phyloP scores from a whole-genome alignment of 805 yeast genomes.

The Lipomyces spencermartinsiae region DNA sequence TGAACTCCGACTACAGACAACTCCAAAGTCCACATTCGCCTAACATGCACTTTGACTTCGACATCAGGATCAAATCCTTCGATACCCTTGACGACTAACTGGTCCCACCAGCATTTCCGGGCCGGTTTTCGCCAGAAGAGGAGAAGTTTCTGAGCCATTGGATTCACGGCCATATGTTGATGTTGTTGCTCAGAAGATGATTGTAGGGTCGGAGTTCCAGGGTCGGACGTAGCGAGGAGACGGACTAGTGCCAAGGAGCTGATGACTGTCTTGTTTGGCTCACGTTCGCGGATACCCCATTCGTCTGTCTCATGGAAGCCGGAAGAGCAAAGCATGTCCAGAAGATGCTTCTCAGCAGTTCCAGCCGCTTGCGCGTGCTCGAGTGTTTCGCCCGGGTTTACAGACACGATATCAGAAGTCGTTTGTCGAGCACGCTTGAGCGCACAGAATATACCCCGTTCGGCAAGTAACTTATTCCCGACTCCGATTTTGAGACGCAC shows the following conservation, averaged over 20 bases:
- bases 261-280: conserved; percentile 85
- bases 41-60: conserved; percentile 75
- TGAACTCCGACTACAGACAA: conserved; percentile 87
- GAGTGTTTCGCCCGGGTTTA: conserved; percentile 26
- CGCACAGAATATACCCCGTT: conserved; percentile 76
- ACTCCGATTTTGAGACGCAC: conserved; percentile 72
- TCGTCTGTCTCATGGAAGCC: conserved; percentile 71
- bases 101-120: conserved; percentile 97
- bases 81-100: conserved; percentile 47
- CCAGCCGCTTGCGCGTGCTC: conserved; percentile 50
- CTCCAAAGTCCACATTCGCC: conserved; percentile 97
- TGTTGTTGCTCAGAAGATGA: conserved; percentile 1
- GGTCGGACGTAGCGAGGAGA: conserved; percentile 28
- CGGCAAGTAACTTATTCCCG: conserved; percentile 66
- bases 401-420: not conserved
- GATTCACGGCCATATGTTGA: conserved; percentile 20
- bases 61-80: conserved; percentile 44
- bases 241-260: conserved; percentile 79
- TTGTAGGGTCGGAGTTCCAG: not conserved
- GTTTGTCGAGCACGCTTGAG: conserved; percentile 37
- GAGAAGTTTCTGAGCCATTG: conserved; percentile 64
- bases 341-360: conserved; percentile 91
- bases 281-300: conserved; percentile 93
- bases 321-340: conserved; percentile 92
- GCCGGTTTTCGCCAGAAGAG: conserved; percentile 98